Conservation (phyloP, 2,329 filamentous ascomycete species). For the Elsinoe arachidis region DNA sequence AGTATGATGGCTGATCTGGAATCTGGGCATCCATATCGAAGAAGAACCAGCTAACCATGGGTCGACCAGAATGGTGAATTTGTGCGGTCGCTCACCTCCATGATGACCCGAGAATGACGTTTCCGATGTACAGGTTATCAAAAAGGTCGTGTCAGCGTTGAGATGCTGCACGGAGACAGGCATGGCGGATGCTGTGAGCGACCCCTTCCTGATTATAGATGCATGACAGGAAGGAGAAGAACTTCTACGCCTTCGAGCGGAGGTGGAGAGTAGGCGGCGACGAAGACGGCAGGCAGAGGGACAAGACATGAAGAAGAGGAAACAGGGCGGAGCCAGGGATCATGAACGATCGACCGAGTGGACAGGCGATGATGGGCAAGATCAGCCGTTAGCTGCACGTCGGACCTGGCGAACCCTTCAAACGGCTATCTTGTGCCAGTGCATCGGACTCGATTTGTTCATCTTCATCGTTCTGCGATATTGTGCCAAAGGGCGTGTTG, state of each 20-base stretch:
- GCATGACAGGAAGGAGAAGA: neutral
- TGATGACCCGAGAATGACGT: conserved; percentile 29
- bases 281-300: neutral
- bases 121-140: conserved; percentile 53
- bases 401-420: neutral
- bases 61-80: conserved; percentile 62
- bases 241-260: neutral
- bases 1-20: conserved; percentile 52
- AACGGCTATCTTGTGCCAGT: neutral
- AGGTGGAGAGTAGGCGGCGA: conserved; percentile 3
- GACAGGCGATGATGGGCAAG: neutral
- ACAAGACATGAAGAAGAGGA: too few relatives aligned
- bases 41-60: conserved; percentile 59
- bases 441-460: neutral
- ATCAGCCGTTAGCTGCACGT: conserved; percentile 11
- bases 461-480: neutral
- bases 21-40: conserved; percentile 51
- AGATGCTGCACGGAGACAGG: conserved; percentile 55
- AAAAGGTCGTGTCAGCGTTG: conserved; percentile 57
- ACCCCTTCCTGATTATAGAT: neutral
- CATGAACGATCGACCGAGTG: conserved; percentile 1
- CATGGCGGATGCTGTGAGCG: conserved; percentile 38
- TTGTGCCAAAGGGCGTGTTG: too few relatives aligned
- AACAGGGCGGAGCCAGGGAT: neutral
- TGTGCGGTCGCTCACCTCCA: conserved; percentile 17